Percentiles rank a stretch among this genome's conserved stretches.
phyloP scores from a whole-genome alignment of 2,329 filamentous ascomycete genomes.

The Cyphellophora europaea region DNA sequence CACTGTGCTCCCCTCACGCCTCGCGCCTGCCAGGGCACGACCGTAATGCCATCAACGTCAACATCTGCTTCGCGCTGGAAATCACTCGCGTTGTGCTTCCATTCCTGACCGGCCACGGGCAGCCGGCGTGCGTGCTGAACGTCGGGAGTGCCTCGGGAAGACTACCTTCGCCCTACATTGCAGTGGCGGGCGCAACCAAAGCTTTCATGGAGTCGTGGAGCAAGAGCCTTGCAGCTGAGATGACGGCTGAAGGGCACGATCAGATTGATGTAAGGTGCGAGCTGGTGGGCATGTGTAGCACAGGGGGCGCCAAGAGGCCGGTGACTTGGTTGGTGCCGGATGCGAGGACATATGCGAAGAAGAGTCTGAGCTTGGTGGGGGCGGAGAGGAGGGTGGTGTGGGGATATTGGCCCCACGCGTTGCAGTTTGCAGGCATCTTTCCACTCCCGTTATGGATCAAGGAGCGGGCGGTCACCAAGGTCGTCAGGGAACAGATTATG shows the following conservation, averaged over 20 bases:
- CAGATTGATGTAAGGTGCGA: not conserved
- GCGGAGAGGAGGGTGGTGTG: not conserved
- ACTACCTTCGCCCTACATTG: not conserved
- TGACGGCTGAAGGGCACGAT: not conserved
- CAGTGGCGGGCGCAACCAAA: not conserved
- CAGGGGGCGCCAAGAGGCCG: not conserved
- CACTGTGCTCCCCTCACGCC: not conserved
- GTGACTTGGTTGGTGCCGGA: not conserved
- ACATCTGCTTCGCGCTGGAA: not conserved
- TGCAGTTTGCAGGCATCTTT: not conserved
- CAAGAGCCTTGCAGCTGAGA: not conserved
- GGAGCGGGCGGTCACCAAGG: not conserved
- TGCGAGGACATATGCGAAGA: not conserved
- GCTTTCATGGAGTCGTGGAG: not conserved
- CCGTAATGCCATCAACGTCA: not conserved
- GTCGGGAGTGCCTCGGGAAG: not conserved
- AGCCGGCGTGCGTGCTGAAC: not conserved
- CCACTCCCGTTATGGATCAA: not conserved
- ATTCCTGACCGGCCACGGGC: not conserved
- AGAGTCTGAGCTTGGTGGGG: not conserved
- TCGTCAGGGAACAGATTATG: too few species aligned
- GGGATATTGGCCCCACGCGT: not conserved
- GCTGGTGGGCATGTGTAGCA: not conserved
- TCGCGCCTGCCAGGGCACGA: not conserved
- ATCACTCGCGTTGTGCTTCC: not conserved